Evolutionary conservation across 2,329 filamentous ascomycete genomes (phyloP).

Genomic region (Lecanicillium sp.): DNA sequence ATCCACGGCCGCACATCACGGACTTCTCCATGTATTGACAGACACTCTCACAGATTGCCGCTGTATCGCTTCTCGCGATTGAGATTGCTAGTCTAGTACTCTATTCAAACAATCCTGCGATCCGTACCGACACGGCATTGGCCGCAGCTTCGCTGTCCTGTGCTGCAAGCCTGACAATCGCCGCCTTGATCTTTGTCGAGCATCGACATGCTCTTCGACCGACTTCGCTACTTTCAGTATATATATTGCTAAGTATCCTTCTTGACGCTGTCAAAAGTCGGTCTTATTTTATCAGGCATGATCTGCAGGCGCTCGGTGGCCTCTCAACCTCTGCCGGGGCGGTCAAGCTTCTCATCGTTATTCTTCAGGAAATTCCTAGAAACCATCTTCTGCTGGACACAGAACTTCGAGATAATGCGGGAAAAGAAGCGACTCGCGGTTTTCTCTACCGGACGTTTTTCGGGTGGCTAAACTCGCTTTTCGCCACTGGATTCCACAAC

Average conservation of each 20-base stretch:
- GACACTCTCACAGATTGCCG: too few species aligned
- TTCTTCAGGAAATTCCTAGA: conserved; percentile 3
- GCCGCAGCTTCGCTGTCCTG: neutral
- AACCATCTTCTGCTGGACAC: neutral
- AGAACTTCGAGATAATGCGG: neutral
- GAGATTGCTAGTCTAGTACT: neutral
- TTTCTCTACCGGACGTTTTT: neutral
- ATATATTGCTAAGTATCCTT: neutral
- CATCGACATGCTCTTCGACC: neutral
- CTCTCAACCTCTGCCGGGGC: neutral
- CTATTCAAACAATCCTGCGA: neutral
- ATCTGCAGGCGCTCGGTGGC: neutral
- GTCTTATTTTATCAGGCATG: neutral
- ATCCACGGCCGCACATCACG: too few species aligned
- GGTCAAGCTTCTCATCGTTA: neutral
- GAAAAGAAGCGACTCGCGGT: neutral
- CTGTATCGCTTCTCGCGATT: neutral
- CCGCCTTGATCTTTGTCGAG: neutral
- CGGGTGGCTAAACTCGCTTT: neutral
- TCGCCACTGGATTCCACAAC: too few species aligned
- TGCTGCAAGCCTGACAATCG: neutral
- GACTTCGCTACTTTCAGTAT: neutral
- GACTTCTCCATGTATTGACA: too few species aligned
- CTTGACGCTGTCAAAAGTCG: neutral
- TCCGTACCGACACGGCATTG: neutral